Percentiles rank a stretch among this genome's conserved stretches.
phyloP scores from a whole-genome alignment of 192 early-diverging fungal species.

The Coemansia sp. region DNA sequence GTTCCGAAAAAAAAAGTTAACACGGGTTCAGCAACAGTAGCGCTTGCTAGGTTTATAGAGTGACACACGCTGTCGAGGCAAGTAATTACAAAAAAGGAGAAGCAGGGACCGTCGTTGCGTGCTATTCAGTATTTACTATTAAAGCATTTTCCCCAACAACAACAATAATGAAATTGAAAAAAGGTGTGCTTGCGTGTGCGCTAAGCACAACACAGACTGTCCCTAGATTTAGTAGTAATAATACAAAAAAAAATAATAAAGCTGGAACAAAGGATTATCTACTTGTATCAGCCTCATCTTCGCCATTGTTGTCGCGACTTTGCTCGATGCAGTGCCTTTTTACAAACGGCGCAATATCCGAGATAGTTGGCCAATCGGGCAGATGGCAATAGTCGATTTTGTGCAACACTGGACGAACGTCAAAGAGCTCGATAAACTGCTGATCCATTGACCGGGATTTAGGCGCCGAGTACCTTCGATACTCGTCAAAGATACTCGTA shows the following conservation, averaged over 20 bases:
- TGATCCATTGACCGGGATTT: conserved; percentile 86
- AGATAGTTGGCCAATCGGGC: conserved; percentile 72
- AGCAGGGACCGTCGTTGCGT: neutral
- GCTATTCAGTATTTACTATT: conserved; percentile 1
- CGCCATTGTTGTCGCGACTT: neutral
- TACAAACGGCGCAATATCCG: neutral
- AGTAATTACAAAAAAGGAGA: neutral
- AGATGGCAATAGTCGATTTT: conserved; percentile 61
- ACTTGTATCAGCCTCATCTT: neutral
- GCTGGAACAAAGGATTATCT: neutral
- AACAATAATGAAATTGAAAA: neutral
- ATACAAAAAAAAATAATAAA: neutral
- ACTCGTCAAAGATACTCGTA: conserved; percentile 98
- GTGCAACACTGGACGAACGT: conserved; percentile 68
- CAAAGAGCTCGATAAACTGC: conserved; percentile 85
- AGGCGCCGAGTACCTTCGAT: conserved; percentile 86
- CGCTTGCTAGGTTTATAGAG: neutral
- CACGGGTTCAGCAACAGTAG: neutral
- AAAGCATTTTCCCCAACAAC: neutral
- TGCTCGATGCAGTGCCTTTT: conserved; percentile 4
- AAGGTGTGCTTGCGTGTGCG: neutral
- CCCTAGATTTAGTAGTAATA: neutral
- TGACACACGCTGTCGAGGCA: neutral
- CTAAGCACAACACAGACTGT: neutral
- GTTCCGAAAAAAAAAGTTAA: neutral